Evolutionary conservation across 2,329 filamentous ascomycete species (phyloP).

Genomic region (Cadophora gregata): DNA sequence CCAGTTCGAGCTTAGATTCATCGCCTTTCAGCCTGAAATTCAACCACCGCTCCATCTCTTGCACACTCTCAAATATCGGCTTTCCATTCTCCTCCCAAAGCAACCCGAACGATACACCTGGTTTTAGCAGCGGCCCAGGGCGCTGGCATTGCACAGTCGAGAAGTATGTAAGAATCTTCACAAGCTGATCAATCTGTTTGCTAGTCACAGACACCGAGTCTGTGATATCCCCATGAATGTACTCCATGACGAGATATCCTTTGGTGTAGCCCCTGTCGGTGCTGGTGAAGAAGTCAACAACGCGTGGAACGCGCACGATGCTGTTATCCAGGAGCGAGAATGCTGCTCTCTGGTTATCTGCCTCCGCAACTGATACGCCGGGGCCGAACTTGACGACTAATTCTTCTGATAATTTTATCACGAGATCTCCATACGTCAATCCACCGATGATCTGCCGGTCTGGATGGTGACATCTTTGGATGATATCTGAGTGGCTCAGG

Average conservation of each 20-base stretch:
- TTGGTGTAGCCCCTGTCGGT: background rate
- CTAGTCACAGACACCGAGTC: background rate
- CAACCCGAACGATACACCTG: slow-evolving; percentile 12
- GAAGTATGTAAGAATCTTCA: slow-evolving; percentile 10
- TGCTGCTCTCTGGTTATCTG: slow-evolving; percentile 14
- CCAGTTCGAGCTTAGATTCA: slow-evolving; percentile 10
- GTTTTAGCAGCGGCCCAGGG: slow-evolving; percentile 2
- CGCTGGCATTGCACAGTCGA: slow-evolving; percentile 10
- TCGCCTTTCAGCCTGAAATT: slow-evolving; percentile 16
- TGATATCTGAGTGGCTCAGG: slow-evolving; percentile 10
- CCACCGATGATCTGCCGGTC: slow-evolving; percentile 10
- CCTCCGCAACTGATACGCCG: slow-evolving; percentile 15
- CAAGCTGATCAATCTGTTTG: slow-evolving; percentile 11
- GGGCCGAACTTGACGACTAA: slow-evolving; percentile 18
- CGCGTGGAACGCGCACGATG: slow-evolving; percentile 15
- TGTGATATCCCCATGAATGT: slow-evolving; percentile 13
- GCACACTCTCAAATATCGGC: slow-evolving; percentile 14
- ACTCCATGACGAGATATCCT: slow-evolving; percentile 22
- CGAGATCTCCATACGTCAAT: background rate
- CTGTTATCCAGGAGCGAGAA: slow-evolving; percentile 12
- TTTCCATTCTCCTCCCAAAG: slow-evolving; percentile 16
- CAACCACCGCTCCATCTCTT: slow-evolving; percentile 17
- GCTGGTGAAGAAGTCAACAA: slow-evolving; percentile 12
- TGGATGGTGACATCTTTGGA: slow-evolving; percentile 8
- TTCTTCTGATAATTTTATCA: slow-evolving; percentile 16